These are phyloP conservation scores for Colletotrichum sp. DNA, from an alignment of 2,329 filamentous ascomycete species.

Conservation along the genomic window DNA sequence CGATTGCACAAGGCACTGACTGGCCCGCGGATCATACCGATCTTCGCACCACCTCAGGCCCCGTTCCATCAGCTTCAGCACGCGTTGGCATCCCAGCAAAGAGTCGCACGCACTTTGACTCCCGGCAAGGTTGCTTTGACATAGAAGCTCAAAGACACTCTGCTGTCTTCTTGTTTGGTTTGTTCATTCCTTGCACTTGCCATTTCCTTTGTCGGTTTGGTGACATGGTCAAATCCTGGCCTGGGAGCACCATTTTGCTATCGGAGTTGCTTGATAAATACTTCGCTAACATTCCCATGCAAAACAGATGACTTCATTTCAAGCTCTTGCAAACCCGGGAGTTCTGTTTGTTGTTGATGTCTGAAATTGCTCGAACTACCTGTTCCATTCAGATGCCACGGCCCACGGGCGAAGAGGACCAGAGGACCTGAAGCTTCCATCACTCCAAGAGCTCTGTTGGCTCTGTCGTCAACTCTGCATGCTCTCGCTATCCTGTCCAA, in stretches of 20 bases:
- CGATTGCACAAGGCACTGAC: neutral
- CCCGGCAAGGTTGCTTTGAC: neutral
- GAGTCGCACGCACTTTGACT: neutral
- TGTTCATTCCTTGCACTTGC: neutral
- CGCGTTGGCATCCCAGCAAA: neutral
- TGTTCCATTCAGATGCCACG: neutral
- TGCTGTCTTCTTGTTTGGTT: neutral
- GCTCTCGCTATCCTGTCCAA: neutral
- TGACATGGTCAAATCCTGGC: neutral
- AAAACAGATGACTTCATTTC: neutral
- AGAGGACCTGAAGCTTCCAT: neutral
- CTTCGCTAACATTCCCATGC: neutral
- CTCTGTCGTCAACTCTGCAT: neutral
- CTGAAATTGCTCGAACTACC: neutral
- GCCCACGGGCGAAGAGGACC: neutral
- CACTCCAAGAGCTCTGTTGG: neutral
- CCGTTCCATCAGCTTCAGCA: neutral
- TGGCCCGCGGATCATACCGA: neutral
- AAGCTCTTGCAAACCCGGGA: fast-evolving
- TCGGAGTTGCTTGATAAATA: neutral
- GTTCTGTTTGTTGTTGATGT: neutral
- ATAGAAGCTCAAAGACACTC: neutral
- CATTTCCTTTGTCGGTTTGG: neutral
- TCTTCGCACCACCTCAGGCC: neutral
- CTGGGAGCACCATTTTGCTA: neutral